These are phyloP conservation scores for Pouteria glomerata DNA, from an alignment of 148 eudicot genomes.

Conservation along the genomic window DNA sequence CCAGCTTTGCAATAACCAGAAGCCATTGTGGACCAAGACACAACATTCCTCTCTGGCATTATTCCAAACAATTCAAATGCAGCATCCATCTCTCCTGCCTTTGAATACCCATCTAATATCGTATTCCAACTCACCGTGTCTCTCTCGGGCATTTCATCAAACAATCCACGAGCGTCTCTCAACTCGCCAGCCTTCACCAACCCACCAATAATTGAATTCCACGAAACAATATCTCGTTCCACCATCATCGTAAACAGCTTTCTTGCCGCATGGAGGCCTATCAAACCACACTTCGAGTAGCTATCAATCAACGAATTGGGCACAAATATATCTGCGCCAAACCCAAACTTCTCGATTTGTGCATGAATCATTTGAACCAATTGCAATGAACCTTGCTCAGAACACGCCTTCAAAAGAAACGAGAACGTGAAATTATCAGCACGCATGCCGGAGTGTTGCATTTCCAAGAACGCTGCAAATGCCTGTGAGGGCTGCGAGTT, in stretches of 20 bases:
- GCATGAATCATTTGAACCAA: conserved; percentile 62
- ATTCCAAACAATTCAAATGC: conserved; percentile 58
- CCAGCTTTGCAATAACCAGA: conserved; percentile 64
- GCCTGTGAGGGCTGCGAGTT: conserved; percentile 42
- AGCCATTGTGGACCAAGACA: conserved; percentile 87
- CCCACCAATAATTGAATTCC: conserved; percentile 78
- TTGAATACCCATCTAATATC: conserved; percentile 68
- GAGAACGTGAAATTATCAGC: conserved; percentile 79
- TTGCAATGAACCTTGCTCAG: conserved; percentile 26
- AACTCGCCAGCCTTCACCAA: conserved; percentile 52
- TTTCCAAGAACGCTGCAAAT: conserved; percentile 36
- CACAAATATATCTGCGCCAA: conserved; percentile 55
- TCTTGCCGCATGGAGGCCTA: conserved; percentile 51
- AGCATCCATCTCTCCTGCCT: conserved; percentile 48
- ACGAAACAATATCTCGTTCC: conserved; percentile 62
- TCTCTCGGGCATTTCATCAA: conserved; percentile 84
- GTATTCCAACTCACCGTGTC: conserved; percentile 84
- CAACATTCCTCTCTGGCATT: conserved; percentile 67
- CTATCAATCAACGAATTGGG: conserved; percentile 81
- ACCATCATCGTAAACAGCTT: conserved; percentile 55
- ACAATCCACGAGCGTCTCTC: conserved; percentile 51
- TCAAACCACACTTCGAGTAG: conserved; percentile 61
- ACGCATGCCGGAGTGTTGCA: conserved; percentile 38
- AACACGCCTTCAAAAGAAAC: conserved; percentile 51
- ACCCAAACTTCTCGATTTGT: conserved; percentile 56